A percentile compares a stretch with the other conserved stretches of the same genome.
Evolutionary conservation across 1,284 basidiomycete genomes (phyloP).

Genomic region (Cystobasidiaceae sp.): DNA sequence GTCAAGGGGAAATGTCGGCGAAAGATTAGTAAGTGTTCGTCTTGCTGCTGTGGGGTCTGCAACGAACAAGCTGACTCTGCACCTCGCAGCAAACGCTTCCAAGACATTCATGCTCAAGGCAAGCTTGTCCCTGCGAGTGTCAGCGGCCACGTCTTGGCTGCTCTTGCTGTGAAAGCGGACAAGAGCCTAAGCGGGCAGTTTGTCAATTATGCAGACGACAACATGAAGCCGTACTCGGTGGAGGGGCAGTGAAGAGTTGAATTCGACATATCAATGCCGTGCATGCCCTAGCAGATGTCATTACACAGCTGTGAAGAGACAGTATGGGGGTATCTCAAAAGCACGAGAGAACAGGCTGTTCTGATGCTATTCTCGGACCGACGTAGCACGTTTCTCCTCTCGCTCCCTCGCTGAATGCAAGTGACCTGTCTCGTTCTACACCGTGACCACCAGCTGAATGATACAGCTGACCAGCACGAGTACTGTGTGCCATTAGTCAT

Average conservation of each 20-base stretch:
- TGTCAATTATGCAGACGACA: conserved; percentile 55
- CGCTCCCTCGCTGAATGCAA: too few species aligned
- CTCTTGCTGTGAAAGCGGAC: conserved; percentile 48
- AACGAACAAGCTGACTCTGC: neutral
- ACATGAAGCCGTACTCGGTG: conserved; percentile 30
- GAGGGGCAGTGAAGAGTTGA: neutral
- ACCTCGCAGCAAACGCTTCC: conserved; percentile 49
- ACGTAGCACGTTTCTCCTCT: too few species aligned
- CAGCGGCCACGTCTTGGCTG: conserved; percentile 64
- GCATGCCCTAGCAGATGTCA: neutral
- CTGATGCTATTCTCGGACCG: too few species aligned
- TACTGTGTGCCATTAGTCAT: too few species aligned
- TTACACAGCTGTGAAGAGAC: neutral
- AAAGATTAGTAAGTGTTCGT: conserved; percentile 15
- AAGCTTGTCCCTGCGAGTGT: conserved; percentile 54
- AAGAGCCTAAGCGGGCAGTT: conserved; percentile 62
- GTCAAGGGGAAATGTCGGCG: conserved; percentile 41
- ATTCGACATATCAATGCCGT: too few species aligned
- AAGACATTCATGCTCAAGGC: conserved; percentile 58
- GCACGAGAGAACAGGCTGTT: too few species aligned
- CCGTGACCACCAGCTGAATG: too few species aligned
- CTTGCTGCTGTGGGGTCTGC: neutral
- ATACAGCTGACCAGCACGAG: too few species aligned
- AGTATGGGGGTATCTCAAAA: too few species aligned
- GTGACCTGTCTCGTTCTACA: too few species aligned